phyloP scores from a whole-genome alignment of 768 basidiomycete genomes.

The Mycena polygramma region DNA sequence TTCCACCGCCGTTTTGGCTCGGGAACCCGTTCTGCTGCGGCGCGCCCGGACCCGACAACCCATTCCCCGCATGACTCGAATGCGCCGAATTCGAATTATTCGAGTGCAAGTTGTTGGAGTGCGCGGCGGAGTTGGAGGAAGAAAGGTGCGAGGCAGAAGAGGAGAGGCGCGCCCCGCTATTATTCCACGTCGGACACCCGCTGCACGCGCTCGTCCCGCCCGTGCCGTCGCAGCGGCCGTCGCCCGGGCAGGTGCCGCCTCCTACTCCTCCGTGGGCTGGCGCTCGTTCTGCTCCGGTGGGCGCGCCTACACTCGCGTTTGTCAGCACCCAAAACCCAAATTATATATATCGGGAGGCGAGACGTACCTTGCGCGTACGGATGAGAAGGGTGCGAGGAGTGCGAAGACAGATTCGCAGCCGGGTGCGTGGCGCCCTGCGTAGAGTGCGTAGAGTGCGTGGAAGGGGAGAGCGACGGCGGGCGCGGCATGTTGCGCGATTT shows the following conservation, averaged over 20 bases:
- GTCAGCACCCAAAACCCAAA: too few relatives aligned
- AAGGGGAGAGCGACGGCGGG: slow-evolving; percentile 64
- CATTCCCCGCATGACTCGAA: too few relatives aligned
- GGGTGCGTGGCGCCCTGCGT: too few relatives aligned
- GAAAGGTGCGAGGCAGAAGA: background rate
- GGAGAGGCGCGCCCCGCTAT: slow-evolving; percentile 49
- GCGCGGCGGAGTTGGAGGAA: background rate
- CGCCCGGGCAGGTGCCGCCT: slow-evolving; percentile 94
- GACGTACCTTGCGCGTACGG: too few relatives aligned
- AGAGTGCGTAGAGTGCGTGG: slow-evolving; percentile 37
- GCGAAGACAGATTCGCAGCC: too few relatives aligned
- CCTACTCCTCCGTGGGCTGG: slow-evolving; percentile 19
- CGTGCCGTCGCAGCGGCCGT: slow-evolving; percentile 97
- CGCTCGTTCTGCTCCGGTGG: background rate
- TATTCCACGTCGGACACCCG: slow-evolving; percentile 98
- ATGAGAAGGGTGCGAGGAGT: too few relatives aligned
- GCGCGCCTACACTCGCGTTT: too few relatives aligned
- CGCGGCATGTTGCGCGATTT: slow-evolving; percentile 85
- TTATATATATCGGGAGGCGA: too few relatives aligned
- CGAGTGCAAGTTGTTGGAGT: background rate
- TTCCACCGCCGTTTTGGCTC: too few relatives aligned
- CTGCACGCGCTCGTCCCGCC: slow-evolving; percentile 94
- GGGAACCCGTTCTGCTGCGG: slow-evolving; percentile 14
- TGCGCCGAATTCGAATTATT: too few relatives aligned
- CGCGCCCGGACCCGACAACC: background rate